A percentile compares a stretch with the other conserved stretches of the same genome.
Conservation (phyloP, 2,329 filamentous ascomycete species). For the Fusarium odoratissimum region DNA sequence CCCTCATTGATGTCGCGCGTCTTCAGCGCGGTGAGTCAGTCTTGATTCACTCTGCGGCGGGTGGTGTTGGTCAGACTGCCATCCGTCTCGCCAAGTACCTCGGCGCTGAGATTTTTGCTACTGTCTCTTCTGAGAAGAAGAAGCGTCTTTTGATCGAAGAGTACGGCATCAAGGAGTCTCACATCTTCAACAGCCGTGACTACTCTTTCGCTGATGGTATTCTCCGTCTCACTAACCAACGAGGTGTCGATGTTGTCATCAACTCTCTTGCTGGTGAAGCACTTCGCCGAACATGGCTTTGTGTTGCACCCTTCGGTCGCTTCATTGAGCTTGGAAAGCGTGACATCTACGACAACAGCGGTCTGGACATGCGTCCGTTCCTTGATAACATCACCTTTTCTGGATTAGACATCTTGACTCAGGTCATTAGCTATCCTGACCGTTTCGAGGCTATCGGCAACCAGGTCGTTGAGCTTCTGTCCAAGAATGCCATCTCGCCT, state of each 20-base stretch:
- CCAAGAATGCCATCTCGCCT: slow-evolving; percentile 20
- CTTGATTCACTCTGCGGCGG: not conserved
- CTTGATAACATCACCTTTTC: not conserved
- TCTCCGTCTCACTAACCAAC: not conserved
- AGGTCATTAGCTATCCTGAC: not conserved
- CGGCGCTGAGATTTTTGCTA: not conserved
- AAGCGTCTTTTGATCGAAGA: not conserved
- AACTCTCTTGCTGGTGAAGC: slow-evolving; percentile 50
- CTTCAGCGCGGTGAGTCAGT: not conserved
- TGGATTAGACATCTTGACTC: not conserved
- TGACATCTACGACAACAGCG: not conserved
- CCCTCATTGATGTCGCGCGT: not conserved
- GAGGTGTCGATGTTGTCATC: slow-evolving; percentile 52
- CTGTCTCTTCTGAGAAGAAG: not conserved
- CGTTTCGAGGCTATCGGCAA: not conserved
- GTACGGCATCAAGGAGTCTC: not conserved
- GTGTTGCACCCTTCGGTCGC: slow-evolving; percentile 31
- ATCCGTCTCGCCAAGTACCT: not conserved
- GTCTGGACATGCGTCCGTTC: not conserved
- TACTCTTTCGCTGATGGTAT: not conserved
- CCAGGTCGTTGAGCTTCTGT: not conserved
- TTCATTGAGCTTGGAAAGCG: slow-evolving; percentile 51
- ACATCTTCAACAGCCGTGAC: not conserved
- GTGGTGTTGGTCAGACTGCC: not conserved
- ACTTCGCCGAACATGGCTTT: slow-evolving; percentile 50